These are phyloP conservation scores for Blastosporella zonata DNA, from an alignment of 1,284 basidiomycete genomes.

Conservation along the genomic window DNA sequence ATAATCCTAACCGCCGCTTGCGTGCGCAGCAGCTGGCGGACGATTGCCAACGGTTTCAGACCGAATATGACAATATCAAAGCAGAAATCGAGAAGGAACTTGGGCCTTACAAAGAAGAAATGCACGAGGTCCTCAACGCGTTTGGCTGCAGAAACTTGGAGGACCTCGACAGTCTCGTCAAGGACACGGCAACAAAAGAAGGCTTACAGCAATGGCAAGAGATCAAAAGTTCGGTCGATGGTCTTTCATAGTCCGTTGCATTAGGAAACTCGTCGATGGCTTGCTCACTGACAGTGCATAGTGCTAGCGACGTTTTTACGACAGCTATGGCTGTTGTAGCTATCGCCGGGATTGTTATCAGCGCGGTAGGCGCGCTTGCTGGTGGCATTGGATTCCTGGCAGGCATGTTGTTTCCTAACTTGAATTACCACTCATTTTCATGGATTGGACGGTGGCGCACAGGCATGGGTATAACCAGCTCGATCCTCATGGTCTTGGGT, in stretches of 20 bases:
- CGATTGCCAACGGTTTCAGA: slow-evolving; percentile 4
- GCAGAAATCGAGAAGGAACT: slow-evolving; percentile 1
- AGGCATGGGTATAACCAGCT: slow-evolving; percentile 2
- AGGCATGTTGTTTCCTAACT: neutral
- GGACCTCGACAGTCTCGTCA: slow-evolving; percentile 2
- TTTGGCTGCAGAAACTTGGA: neutral
- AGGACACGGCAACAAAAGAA: slow-evolving; percentile 1
- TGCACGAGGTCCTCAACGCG: neutral
- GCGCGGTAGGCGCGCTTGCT: neutral
- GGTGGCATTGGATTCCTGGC: slow-evolving; percentile 3
- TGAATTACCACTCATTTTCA: neutral
- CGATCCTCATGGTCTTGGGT: neutral
- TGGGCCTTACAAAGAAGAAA: slow-evolving; percentile 3
- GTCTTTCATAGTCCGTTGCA: neutral
- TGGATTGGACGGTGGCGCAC: neutral
- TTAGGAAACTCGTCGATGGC: neutral
- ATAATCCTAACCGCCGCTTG: slow-evolving; percentile 1
- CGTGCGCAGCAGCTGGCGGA: slow-evolving; percentile 6
- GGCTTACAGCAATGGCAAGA: slow-evolving; percentile 2
- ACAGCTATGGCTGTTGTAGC: slow-evolving; percentile 6
- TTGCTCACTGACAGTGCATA: neutral
- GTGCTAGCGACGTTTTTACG: slow-evolving; percentile 1
- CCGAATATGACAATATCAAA: neutral
- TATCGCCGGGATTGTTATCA: slow-evolving; percentile 1
- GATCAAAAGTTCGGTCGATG: slow-evolving; percentile 1